A percentile compares a stretch with the other conserved stretches of the same genome.
Evolutionary conservation across 768 basidiomycete genomes (phyloP).

Genomic region (Rhodocollybia butyracea): DNA sequence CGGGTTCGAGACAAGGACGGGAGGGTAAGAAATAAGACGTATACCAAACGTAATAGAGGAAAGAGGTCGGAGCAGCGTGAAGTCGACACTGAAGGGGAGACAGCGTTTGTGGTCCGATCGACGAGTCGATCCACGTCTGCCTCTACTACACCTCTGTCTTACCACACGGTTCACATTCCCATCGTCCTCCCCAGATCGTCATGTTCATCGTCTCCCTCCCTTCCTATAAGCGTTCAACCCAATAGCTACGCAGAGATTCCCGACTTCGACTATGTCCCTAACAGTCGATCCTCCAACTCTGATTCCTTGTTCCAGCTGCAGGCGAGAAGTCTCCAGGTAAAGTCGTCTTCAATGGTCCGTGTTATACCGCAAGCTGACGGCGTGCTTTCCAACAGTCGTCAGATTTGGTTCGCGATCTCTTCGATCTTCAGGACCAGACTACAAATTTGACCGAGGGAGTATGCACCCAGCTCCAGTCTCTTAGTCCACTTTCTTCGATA

Average conservation of each 20-base stretch:
- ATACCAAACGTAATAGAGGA: conserved; percentile 33
- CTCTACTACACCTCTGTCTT: conserved; percentile 60
- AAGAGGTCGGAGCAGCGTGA: conserved; percentile 19
- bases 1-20: conserved; percentile 56
- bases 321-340: conserved; percentile 44
- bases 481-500: conserved; percentile 44
- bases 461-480: conserved; percentile 16
- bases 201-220: conserved; percentile 56
- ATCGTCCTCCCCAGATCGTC: conserved; percentile 55
- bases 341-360: conserved; percentile 16
- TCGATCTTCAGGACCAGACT: conserved; percentile 19
- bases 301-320: conserved; percentile 27
- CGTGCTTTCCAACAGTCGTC: conserved; percentile 31
- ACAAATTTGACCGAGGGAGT: neutral
- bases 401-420: conserved; percentile 50
- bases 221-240: too few relatives aligned
- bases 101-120: conserved; percentile 28
- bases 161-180: conserved; percentile 68
- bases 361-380: neutral
- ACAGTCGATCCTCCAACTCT: conserved; percentile 36
- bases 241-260: too few relatives aligned
- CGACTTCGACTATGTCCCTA: conserved; percentile 57
- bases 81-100: conserved; percentile 21
- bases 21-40: conserved; percentile 29
- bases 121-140: conserved; percentile 50